Percentiles rank a stretch among this genome's conserved stretches.
Evolutionary conservation across 768 basidiomycete species (phyloP).

Genomic region (Tephrocybe sp.): DNA sequence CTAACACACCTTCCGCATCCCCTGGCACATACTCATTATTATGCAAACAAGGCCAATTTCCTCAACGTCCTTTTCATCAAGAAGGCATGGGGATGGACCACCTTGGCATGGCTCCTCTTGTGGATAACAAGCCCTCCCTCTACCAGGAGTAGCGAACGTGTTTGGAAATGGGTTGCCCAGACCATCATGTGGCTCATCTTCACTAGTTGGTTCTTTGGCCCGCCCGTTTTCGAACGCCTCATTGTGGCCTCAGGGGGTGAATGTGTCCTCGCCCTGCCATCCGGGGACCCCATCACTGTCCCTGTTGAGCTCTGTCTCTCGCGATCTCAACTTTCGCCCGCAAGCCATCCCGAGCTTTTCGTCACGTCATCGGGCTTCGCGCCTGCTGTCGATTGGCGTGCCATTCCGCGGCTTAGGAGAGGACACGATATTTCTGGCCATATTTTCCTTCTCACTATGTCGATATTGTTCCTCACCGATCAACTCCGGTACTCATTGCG

Average conservation of each 20-base stretch:
- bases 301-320: constrained; percentile 59
- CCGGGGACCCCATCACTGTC: constrained; percentile 51
- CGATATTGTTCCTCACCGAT: constrained; percentile 74
- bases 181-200: constrained; percentile 74
- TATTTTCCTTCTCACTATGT: constrained; percentile 84
- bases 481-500: constrained; percentile 64
- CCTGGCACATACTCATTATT: constrained; percentile 62
- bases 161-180: constrained; percentile 55
- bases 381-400: constrained; percentile 43
- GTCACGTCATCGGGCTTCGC: constrained; percentile 34
- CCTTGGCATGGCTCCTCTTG: constrained; percentile 58
- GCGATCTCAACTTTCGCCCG: constrained; percentile 49
- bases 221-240: constrained; percentile 69
- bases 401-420: constrained; percentile 60
- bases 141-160: constrained; percentile 38
- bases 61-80: constrained; percentile 91
- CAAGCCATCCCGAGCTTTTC: constrained; percentile 68
- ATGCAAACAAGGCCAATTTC: constrained; percentile 77
- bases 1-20: constrained; percentile 71
- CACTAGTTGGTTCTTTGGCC: constrained; percentile 89
- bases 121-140: constrained; percentile 57
- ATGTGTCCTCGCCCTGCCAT: constrained; percentile 67
- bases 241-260: constrained; percentile 69
- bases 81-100: constrained; percentile 89
- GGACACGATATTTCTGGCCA: constrained; percentile 97